Base-by-base conservation (phyloP, 331 rosid genomes). In the Stylosanthes scabra region DNA sequence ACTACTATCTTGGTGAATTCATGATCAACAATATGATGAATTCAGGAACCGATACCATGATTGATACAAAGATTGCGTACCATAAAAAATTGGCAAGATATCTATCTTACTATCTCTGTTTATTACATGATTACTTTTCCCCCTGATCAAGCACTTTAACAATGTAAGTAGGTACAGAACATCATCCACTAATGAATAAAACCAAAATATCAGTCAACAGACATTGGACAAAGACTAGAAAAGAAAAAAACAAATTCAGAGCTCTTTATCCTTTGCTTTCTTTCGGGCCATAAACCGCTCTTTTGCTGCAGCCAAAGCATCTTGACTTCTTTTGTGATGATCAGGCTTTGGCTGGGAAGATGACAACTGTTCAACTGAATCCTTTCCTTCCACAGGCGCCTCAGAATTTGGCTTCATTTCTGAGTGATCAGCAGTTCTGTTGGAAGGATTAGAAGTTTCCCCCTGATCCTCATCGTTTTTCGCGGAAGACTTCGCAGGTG, bases 241-340 rank as follows among this genome's bases (percentile, higher is more conserved):
- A 79, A 47, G 37, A 31, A 31, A 31, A 31, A 31, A 31, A 31
- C 37, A 31, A 31, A 31, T 31, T 31, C 37, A 31, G 37, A 31
- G 5, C 37, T 15, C 58, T 67, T 77, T 79, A 89, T 86, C 85
- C 78, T 85, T 94, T 1, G 88, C 83, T 74, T 68, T 92, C 82
- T 94, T 94, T 25, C 95, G 85, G 2, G 97, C 91, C 82, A 89
- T 75, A 77, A 85, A 91, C 13, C 99, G 91, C 54, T 91, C 97
- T 81, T 86, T 88, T 1, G 99, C 97, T 0, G 99, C 96, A 54
- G 90, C 80, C 28, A 94, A 45, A 0, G 91, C 91, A 78, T 91
- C 96, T 70, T 80, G 86, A 73, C 46, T 84, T 80, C 97, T 85
- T 80, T 91, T 94, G 77, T 94, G 97, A 81, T 87, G 97, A 66